Evolutionary conservation across 106 monocot species (phyloP), one percentile per base, ranked within the genome.

Genomic region (Agapanthus africanus): DNA sequence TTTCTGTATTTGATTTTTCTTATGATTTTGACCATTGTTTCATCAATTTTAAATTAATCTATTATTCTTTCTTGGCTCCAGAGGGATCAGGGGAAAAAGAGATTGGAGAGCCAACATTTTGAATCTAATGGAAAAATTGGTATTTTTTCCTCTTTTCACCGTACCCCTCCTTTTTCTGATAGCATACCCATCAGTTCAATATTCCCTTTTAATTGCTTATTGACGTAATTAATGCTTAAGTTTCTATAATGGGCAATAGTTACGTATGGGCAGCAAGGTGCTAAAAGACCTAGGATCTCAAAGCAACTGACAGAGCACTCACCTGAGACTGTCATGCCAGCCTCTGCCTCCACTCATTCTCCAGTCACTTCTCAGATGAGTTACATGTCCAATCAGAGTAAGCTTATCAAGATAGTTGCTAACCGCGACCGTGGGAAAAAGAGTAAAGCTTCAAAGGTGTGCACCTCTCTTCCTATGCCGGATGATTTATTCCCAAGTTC

Each of bases 311-410:
- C 79, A 50, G 93, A 93, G 16, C 74, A 60, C 69, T 79, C 78
- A 15, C 74, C 72, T 39, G 90, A 94, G 57, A 73, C 60, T 38
- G 33, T 78, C 66, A 59, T 70, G 18, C 77, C 82, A 65, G 65
- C 68, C 21, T 49, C 38, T 71, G 87, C 82, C 4, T 79, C 87
- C 16, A 70, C 85, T 67, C 59, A 74, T 72, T 99, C 93, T 73
- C 87, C 93, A 11, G 93, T 77, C 65, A 87, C 99, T 80, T 99
- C 93, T 59, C 99, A 99, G 60, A 90, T 85, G 80, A 94, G 87
- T 79, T 87, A 84, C 69, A 95, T 95, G 95, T 70, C 93, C 14
- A 90, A 84, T 67, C 76, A 93, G 72, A 87, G 81, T 61, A 93
- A 88, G 73, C 65, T 92, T 11, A 89, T 93, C 52, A 99, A 90